Conservation (phyloP, 805 yeast genomes). For the Jamesozyma hellenica region DNA sequence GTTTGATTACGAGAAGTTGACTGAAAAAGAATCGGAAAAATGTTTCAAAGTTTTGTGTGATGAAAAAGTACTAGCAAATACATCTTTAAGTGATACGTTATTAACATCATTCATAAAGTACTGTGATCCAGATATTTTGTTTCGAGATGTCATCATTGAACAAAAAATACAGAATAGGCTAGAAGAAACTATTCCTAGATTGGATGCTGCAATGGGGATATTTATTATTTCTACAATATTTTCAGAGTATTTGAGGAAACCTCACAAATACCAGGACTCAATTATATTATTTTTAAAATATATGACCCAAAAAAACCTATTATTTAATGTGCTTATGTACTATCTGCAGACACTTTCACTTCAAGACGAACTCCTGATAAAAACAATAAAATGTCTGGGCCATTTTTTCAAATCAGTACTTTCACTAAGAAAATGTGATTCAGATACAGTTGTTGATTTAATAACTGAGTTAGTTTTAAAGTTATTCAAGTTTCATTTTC, state of each 20-base stretch:
- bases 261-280: constrained; percentile 5
- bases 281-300: constrained; percentile 7
- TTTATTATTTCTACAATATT: constrained; percentile 7
- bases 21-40: constrained; percentile 1
- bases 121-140: constrained; percentile 10
- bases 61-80: background rate
- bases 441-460: constrained; percentile 8
- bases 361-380: constrained; percentile 2
- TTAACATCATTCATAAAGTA: constrained; percentile 8
- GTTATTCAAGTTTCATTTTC: constrained; percentile 8
- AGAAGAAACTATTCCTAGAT: constrained; percentile 6
- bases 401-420: background rate
- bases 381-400: constrained; percentile 3
- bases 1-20: constrained; percentile 1
- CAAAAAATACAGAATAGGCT: constrained; percentile 6
- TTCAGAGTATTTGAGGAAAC: constrained; percentile 5
- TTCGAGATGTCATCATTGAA: constrained; percentile 5
- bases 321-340: constrained; percentile 4
- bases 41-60: background rate
- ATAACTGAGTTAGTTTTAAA: constrained; percentile 7
- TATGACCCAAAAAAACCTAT: constrained; percentile 1
- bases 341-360: constrained; percentile 4
- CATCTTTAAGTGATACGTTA: background rate
- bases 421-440: constrained; percentile 2
- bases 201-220: constrained; percentile 7